Evolutionary conservation across 2,329 filamentous ascomycete genomes (phyloP), one percentile per base, ranked within the genome.

Genomic region (Colletotrichum shisoi): DNA sequence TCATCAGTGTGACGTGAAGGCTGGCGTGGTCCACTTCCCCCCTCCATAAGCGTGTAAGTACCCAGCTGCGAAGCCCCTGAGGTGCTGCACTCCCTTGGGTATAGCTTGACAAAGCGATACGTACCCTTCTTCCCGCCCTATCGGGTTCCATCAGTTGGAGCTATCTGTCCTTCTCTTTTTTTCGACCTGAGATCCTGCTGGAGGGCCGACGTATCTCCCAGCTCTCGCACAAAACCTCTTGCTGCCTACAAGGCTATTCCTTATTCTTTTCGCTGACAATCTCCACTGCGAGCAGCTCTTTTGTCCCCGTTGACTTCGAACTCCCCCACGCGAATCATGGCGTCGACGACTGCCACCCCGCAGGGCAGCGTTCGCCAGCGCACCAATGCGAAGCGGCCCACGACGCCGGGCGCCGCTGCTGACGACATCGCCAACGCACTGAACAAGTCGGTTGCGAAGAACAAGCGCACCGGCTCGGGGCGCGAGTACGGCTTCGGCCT

Each of bases 401-500:
- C 72, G 63, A 77, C 71, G 54, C 73, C 76, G 69, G 73, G 63
- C 73, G 76, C 76, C 72, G 76, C 70, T 69, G 71, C 78, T 42
- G 83, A 85, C 62, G 73, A 75, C 54, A 84, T 86, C 69, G 77
- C 84, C 71, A 85, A 88, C 72, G 81, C 79, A 73, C 75, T 86
- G 68, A 76, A 80, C 66, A 81, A 82, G 71, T 75, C 77, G 42
- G 78, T 76, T 61, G 64, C 74, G 60, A 79, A 81, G 69, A 74
- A 77, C 24, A 74, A 77, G 57, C 69, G 76, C 42, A 74, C 79
- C 40, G 79, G 80, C 64, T 84, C 85, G n/a, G 91, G 96, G 79
- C 89, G 87, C 84, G 92, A 96, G 74, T 96, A 97, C 83, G 89
- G 91, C 84, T 79, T 95, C 71, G 91, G 88, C 69, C 85, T 97